A percentile compares a stretch with the other conserved stretches of the same genome.
phyloP scores from a whole-genome alignment of 257 asterid genomes.

The Verbena officinalis region DNA sequence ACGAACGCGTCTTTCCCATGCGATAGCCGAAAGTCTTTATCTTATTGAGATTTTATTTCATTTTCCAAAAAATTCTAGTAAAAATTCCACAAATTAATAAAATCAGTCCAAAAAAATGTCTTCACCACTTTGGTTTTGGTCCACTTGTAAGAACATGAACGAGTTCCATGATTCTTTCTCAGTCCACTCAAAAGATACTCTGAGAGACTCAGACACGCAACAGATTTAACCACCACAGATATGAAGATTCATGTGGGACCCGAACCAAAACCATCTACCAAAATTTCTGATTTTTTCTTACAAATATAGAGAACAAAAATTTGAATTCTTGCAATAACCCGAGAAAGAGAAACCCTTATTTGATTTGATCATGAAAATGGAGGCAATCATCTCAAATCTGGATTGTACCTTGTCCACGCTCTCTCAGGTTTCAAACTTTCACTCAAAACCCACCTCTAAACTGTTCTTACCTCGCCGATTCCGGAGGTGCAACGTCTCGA shows the following conservation, averaged over 20 bases:
- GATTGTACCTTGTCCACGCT: conserved; percentile 43
- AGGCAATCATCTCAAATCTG: conserved; percentile 53
- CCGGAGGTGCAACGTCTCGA: conserved; percentile 26
- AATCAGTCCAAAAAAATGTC: not conserved
- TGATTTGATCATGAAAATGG: conserved; percentile 45
- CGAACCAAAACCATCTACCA: not conserved
- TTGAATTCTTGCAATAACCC: not conserved
- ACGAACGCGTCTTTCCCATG: no score
- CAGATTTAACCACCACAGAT: conserved; percentile 57
- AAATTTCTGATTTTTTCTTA: not conserved
- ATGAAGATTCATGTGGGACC: conserved; percentile 50
- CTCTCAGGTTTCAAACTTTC: conserved; percentile 38
- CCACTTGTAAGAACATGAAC: not conserved
- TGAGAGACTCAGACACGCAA: conserved; percentile 56
- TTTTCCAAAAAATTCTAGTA: no score
- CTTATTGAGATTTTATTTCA: no score
- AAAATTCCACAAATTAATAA: no score
- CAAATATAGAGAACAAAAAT: not conserved
- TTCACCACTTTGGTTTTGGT: not conserved
- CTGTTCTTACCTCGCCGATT: conserved; percentile 35
- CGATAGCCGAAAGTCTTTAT: no score
- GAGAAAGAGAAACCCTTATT: not conserved
- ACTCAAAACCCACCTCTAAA: conserved; percentile 48
- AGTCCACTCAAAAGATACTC: conserved; percentile 32
- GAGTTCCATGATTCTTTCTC: conserved; percentile 21